These are phyloP conservation scores for Vitis labrusca DNA, from an alignment of 164 flowering plant species.

Conservation along the genomic window DNA sequence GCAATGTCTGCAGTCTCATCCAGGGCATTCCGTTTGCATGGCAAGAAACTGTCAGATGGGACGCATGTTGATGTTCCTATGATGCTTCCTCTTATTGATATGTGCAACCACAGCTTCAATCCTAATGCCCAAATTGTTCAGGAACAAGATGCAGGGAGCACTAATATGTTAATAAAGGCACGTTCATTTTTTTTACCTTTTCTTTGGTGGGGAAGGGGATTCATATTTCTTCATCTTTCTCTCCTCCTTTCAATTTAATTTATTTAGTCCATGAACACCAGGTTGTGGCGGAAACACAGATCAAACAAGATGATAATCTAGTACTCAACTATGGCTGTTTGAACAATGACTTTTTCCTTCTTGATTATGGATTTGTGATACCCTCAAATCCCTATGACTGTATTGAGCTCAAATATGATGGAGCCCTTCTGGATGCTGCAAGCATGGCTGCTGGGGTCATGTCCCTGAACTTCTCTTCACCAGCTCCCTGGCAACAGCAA, in stretches of 20 bases:
- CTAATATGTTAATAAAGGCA: constrained; percentile 66
- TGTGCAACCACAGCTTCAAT: constrained; percentile 94
- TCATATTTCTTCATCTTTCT: background rate
- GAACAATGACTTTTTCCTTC: constrained; percentile 69
- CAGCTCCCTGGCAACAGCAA: constrained; percentile 75
- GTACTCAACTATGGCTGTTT: constrained; percentile 72
- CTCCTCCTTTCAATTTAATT: background rate
- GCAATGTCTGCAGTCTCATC: constrained; percentile 98
- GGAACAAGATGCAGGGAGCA: constrained; percentile 40
- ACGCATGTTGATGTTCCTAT: constrained; percentile 47
- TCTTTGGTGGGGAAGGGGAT: background rate
- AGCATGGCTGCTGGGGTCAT: constrained; percentile 86
- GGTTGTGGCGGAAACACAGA: constrained; percentile 75
- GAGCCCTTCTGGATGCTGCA: constrained; percentile 83
- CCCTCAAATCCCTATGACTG: constrained; percentile 78
- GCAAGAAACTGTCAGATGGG: constrained; percentile 49
- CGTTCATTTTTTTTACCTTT: constrained; percentile 5
- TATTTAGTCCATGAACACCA: constrained; percentile 20
- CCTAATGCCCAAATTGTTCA: constrained; percentile 89
- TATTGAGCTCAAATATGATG: constrained; percentile 88
- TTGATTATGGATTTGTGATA: constrained; percentile 89
- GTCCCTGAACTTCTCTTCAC: constrained; percentile 74
- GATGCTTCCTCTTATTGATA: constrained; percentile 84
- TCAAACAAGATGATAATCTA: constrained; percentile 52
- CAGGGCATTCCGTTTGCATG: constrained; percentile 87